Base-by-base conservation (phyloP, 108 stramenopile genomes). In the Nannochloropsis granulata region DNA sequence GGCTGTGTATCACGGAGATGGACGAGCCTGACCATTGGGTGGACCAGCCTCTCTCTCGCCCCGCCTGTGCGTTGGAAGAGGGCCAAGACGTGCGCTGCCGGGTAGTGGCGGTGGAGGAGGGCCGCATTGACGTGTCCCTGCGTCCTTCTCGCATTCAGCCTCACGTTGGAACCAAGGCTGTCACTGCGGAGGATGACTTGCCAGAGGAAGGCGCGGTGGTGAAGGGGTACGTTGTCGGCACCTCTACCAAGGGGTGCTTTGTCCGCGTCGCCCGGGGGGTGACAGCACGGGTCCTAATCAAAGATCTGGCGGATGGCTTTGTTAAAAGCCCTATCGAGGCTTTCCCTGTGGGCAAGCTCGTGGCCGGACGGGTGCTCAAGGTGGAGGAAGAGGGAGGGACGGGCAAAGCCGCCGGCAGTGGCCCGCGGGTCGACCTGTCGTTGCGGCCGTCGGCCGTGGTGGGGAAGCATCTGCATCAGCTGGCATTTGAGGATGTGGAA, bases 241-340 rank as follows among this genome's bases (percentile, higher is more conserved):
- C 96, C 14, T 94, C 91, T 26, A 94, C 93, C 82, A 93, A 94
- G 83, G 96, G 97, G 25, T 98, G 97, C 87, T 98, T 96, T 83
- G 86, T 98, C 13, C 93, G 94, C 0, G 87, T 98, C 23, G 90
- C 93, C 24, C 89, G 93, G 23, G 90, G 84, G 13, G 91, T 94
- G 23, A 93, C 94, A 85, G 96, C 93, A 0, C 87, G 95, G 78
- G 93, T 94, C 0, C 92, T 96, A 44, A 86, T 97, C 80, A 97
- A 95, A 83, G 93, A 96, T 89, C 87, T 98, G 13, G 91, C 92
- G 24, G 96, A 97, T 89, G 91, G 92, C 23, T 98, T 93, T 84
- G 84, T 98, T 19, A 91, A 92, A 13, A 85, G 95, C 84, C 95
- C 96, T 2, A 86, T 42, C 24, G 82, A 88, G 8, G 90, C 92